Conservation (phyloP, 2,329 filamentous ascomycete genomes). For the Eutypella sp. region DNA sequence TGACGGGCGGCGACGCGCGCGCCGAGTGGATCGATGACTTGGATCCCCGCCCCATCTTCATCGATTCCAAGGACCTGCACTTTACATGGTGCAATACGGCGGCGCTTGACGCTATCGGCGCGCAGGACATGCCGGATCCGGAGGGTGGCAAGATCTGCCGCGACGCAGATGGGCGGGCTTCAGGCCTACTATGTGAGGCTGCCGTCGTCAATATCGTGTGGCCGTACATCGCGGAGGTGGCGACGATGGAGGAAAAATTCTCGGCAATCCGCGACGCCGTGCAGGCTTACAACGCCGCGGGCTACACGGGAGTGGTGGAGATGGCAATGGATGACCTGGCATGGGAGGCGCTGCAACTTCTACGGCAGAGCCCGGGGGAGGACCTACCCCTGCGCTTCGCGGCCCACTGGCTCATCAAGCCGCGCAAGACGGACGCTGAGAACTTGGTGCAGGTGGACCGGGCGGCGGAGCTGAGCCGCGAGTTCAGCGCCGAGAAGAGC, state of each 20-base stretch:
- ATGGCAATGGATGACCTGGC: conserved; percentile 56
- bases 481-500: conserved; percentile 38
- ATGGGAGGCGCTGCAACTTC: conserved; percentile 44
- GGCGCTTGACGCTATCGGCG: conserved; percentile 44
- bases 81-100: conserved; percentile 51
- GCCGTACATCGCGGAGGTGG: conserved; percentile 46
- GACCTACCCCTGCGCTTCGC: conserved; percentile 43
- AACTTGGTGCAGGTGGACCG: conserved; percentile 45
- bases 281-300: conserved; percentile 41
- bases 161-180: conserved; percentile 39
- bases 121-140: conserved; percentile 40
- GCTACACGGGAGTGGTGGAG: conserved; percentile 51
- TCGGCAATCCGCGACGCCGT: conserved; percentile 42
- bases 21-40: conserved; percentile 47
- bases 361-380: conserved; percentile 31
- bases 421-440: conserved; percentile 37
- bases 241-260: conserved; percentile 43
- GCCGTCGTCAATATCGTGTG: conserved; percentile 50
- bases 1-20: conserved; percentile 45
- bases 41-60: conserved; percentile 46
- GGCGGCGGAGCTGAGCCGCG: conserved; percentile 40
- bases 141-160: conserved; percentile 48
- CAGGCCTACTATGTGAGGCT: conserved; percentile 49
- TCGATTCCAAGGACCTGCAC: conserved; percentile 54
- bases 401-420: conserved; percentile 52